phyloP scores from a whole-genome alignment of 352 stramenopile species.

The Pythium phragmiticola region DNA sequence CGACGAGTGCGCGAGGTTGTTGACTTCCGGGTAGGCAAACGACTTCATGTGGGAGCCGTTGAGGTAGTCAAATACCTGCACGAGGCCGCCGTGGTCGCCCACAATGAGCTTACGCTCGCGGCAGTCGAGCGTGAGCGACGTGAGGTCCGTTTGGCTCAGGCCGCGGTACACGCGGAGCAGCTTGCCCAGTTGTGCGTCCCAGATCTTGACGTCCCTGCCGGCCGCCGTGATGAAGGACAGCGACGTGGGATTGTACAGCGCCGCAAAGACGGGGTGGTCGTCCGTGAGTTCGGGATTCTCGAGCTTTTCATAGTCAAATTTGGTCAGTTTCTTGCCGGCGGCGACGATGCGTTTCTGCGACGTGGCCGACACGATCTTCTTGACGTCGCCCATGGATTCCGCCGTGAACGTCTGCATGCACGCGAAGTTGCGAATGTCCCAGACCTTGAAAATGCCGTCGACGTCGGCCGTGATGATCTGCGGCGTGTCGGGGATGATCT shows the following conservation, averaged over 20 bases:
- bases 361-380: conserved; percentile 67
- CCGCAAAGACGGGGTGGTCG: conserved; percentile 75
- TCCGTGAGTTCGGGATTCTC: conserved; percentile 85
- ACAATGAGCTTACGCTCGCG: conserved; percentile 87
- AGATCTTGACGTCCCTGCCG: conserved; percentile 83
- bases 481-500: conserved; percentile 83
- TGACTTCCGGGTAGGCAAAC: conserved; percentile 66
- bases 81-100: conserved; percentile 74
- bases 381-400: conserved; percentile 69
- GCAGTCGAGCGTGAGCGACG: conserved; percentile 76
- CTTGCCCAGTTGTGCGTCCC: conserved; percentile 81
- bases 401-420: conserved; percentile 88
- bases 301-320: conserved; percentile 89
- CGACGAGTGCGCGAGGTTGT: conserved; percentile 61
- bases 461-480: conserved; percentile 88
- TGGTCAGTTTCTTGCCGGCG: conserved; percentile 69
- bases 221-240: conserved; percentile 86
- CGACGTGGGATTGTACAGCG: conserved; percentile 85
- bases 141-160: conserved; percentile 72
- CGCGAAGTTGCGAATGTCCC: conserved; percentile 89
- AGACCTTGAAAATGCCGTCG: conserved; percentile 86
- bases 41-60: conserved; percentile 88
- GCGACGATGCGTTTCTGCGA: conserved; percentile 77
- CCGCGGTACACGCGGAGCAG: conserved; percentile 76
- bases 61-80: conserved; percentile 87